These are phyloP conservation scores for Fusarium sp. DNA, from an alignment of 2,329 filamentous ascomycete genomes.

Conservation along the genomic window DNA sequence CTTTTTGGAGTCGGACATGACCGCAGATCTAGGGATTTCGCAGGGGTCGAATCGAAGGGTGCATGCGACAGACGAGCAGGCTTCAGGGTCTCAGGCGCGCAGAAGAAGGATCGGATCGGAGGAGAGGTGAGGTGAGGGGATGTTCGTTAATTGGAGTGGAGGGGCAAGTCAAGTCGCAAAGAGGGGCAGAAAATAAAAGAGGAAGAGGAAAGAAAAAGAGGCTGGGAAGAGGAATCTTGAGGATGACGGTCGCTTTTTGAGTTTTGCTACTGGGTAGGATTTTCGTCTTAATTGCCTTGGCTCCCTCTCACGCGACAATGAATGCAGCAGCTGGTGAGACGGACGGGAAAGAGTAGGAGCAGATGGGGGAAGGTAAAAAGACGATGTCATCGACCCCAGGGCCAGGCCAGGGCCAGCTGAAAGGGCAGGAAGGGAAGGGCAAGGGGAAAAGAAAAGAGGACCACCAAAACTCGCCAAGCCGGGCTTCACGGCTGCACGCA, in stretches of 20 bases:
- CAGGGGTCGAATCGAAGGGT: constrained; percentile 11
- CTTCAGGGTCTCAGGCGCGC: constrained; percentile 4
- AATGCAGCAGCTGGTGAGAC: constrained; percentile 14
- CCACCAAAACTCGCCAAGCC: constrained; percentile 30
- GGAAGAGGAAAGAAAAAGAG: not conserved
- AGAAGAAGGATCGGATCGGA: constrained; percentile 22
- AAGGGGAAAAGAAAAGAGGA: constrained; percentile 5
- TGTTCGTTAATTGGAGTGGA: constrained; percentile 18
- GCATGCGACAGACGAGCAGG: not conserved
- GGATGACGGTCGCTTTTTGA: constrained; percentile 13
- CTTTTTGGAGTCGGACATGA: constrained; percentile 43
- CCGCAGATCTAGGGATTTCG: constrained; percentile 9
- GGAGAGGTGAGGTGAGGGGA: constrained; percentile 11
- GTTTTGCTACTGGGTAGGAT: not conserved
- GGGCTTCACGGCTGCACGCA: constrained; percentile 26
- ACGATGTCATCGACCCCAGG: constrained; percentile 21
- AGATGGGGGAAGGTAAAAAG: constrained; percentile 12
- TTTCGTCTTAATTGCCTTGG: constrained; percentile 14
- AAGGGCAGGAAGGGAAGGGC: not conserved
- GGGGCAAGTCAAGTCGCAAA: constrained; percentile 5
- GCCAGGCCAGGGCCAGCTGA: not conserved
- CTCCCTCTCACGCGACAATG: constrained; percentile 33
- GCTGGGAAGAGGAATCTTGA: constrained; percentile 4
- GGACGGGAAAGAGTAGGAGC: constrained; percentile 1
- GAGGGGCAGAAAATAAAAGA: not conserved